Percentiles rank a stretch among this genome's conserved stretches.
These are phyloP conservation scores for Monosporascus cannonballus DNA, from an alignment of 2,329 filamentous ascomycete species.

Conservation along the genomic window DNA sequence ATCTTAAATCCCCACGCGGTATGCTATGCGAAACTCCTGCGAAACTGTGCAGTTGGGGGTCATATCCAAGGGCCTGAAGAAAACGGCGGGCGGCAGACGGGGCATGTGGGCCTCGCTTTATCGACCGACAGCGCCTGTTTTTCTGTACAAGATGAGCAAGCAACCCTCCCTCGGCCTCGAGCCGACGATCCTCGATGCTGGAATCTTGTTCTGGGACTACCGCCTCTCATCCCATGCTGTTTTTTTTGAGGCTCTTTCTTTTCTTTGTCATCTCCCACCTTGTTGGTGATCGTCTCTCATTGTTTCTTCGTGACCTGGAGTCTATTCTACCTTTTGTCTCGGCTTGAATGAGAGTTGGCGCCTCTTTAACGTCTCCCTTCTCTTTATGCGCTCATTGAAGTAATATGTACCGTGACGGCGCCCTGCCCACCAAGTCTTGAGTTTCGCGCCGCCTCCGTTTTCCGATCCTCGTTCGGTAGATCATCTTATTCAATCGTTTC, in stretches of 20 bases:
- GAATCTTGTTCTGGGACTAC: not conserved
- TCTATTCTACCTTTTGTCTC: not conserved
- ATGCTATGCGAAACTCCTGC: not conserved
- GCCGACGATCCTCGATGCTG: not conserved
- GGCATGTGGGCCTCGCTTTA: not conserved
- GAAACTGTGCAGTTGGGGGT: too few relatives aligned
- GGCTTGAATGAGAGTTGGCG: not conserved
- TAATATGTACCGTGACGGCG: not conserved
- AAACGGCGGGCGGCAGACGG: not conserved
- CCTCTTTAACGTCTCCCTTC: not conserved
- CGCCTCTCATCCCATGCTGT: not conserved
- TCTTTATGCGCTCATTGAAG: not conserved
- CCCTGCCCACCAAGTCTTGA: not conserved
- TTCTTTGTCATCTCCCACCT: not conserved
- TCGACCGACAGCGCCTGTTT: too few relatives aligned
- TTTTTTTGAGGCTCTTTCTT: not conserved
- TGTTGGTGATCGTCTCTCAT: not conserved
- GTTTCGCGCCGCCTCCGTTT: not conserved
- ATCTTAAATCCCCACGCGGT: not conserved
- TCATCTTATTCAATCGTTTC: too few relatives aligned
- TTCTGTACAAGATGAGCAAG: not conserved
- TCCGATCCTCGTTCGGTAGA: not conserved
- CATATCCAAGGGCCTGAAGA: not conserved
- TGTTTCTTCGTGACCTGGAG: not conserved
- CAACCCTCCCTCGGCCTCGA: not conserved